Percentiles rank a stretch among this genome's conserved stretches.
Conservation (phyloP, 257 asterid genomes). For the Solanum habrochaites region DNA sequence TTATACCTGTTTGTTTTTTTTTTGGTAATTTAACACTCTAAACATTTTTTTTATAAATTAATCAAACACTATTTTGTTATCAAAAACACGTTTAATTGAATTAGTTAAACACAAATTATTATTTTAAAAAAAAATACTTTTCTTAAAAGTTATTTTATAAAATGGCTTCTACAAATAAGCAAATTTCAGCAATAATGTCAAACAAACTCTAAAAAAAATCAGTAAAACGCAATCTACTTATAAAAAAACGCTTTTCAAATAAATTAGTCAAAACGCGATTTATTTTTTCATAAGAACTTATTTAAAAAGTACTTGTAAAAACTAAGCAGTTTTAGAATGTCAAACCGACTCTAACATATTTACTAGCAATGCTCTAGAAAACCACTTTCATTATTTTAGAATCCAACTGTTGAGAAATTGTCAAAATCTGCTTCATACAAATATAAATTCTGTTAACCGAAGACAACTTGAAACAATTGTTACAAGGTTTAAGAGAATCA, state of each 20-base stretch:
- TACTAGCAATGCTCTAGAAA: neutral
- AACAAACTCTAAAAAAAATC: neutral
- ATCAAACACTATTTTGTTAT: neutral
- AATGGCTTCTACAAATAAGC: neutral
- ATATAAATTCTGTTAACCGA: neutral
- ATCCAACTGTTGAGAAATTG: neutral
- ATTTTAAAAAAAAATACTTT: rapidly evolving
- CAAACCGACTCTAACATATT: neutral
- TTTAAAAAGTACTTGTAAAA: neutral
- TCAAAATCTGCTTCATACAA: neutral
- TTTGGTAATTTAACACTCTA: neutral
- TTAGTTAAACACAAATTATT: neutral
- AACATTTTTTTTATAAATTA: neutral
- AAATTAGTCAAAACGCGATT: neutral
- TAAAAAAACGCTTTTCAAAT: neutral
- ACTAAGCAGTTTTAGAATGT: neutral
- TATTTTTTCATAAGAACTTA: neutral
- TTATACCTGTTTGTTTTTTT: too few species aligned
- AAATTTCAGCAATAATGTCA: neutral
- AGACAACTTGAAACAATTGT: neutral
- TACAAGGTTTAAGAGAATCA: neutral
- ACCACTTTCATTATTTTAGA: neutral
- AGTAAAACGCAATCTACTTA: too few species aligned
- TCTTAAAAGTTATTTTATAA: neutral
- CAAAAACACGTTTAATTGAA: neutral